These are phyloP conservation scores for Aspergillus kassunensis DNA, from an alignment of 495 filamentous ascomycete genomes.

Conservation along the genomic window DNA sequence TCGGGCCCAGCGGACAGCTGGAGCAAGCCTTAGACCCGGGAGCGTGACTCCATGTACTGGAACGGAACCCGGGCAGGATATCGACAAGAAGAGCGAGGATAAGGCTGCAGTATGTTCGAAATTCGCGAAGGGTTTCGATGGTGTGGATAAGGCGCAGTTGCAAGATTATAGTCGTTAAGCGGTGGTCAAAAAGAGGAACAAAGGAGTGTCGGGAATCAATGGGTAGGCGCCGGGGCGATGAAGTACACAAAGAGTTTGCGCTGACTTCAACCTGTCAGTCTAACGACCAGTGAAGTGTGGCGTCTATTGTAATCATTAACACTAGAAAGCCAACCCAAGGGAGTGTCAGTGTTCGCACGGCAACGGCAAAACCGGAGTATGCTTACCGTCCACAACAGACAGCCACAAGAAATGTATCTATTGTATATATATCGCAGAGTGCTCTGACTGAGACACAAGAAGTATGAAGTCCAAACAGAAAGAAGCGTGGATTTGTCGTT, in stretches of 20 bases:
- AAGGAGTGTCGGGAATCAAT: slow-evolving; percentile 12
- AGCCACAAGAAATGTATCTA: neutral
- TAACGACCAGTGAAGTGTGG: slow-evolving; percentile 7
- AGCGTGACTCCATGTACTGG: slow-evolving; percentile 8
- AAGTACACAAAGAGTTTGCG: slow-evolving; percentile 5
- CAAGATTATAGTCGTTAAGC: neutral
- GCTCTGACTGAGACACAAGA: neutral
- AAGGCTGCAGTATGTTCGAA: neutral
- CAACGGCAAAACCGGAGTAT: slow-evolving; percentile 8
- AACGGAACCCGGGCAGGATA: neutral
- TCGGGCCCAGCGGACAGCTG: neutral
- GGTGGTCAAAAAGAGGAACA: neutral
- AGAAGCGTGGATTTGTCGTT: slow-evolving; percentile 1
- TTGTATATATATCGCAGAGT: slow-evolving; percentile 13
- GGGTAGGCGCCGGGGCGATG: neutral
- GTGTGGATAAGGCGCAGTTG: neutral
- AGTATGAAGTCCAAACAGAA: neutral
- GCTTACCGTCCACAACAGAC: slow-evolving; percentile 19
- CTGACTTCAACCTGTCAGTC: slow-evolving; percentile 6
- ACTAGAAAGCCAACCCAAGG: slow-evolving; percentile 11
- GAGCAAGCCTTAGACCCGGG: neutral
- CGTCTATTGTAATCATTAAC: slow-evolving; percentile 12
- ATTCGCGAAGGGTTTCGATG: neutral
- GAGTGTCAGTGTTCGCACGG: slow-evolving; percentile 19
- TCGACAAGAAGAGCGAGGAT: neutral